Evolutionary conservation across 805 yeast species (phyloP).

Genomic region (Ogataea salicorniae): DNA sequence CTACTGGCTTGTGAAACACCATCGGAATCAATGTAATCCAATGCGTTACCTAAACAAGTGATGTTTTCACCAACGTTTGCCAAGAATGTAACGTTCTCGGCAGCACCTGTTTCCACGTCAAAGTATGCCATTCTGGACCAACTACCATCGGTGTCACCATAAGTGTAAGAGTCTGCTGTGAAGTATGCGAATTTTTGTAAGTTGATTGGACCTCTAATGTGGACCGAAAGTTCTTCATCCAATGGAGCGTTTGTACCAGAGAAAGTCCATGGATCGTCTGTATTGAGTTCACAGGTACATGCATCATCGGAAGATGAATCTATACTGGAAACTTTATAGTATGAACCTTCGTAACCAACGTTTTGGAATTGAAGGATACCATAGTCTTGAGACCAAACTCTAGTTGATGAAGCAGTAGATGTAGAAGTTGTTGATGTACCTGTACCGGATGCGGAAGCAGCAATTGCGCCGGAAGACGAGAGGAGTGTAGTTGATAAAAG

Average conservation of each 20-base stretch:
- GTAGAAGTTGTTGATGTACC: conserved; percentile 4
- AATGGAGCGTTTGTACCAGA: conserved; percentile 63
- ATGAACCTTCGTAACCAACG: conserved; percentile 52
- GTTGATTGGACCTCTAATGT: conserved; percentile 70
- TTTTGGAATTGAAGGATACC: conserved; percentile 46
- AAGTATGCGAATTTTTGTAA: conserved; percentile 59
- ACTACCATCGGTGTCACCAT: conserved; percentile 35
- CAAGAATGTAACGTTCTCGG: conserved; percentile 63
- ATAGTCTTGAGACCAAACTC: conserved; percentile 26
- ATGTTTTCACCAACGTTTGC: conserved; percentile 57
- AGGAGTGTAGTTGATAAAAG: too few species aligned
- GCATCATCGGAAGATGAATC: conserved; percentile 36
- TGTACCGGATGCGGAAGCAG: not conserved
- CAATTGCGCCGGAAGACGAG: too few species aligned
- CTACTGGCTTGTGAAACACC: conserved; percentile 45
- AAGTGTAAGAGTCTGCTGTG: conserved; percentile 37
- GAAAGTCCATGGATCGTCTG: conserved; percentile 32
- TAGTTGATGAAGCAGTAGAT: conserved; percentile 7
- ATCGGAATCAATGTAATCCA: conserved; percentile 54
- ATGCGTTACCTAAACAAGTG: conserved; percentile 63
- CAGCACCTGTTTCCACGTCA: conserved; percentile 41
- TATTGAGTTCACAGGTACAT: conserved; percentile 43
- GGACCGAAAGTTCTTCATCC: conserved; percentile 66
- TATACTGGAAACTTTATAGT: conserved; percentile 41
- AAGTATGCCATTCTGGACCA: conserved; percentile 63